A percentile compares a stretch with the other conserved stretches of the same genome.
These are phyloP conservation scores for Backusella tarrabulga DNA, from an alignment of 192 early-diverging fungal species.

Conservation along the genomic window DNA sequence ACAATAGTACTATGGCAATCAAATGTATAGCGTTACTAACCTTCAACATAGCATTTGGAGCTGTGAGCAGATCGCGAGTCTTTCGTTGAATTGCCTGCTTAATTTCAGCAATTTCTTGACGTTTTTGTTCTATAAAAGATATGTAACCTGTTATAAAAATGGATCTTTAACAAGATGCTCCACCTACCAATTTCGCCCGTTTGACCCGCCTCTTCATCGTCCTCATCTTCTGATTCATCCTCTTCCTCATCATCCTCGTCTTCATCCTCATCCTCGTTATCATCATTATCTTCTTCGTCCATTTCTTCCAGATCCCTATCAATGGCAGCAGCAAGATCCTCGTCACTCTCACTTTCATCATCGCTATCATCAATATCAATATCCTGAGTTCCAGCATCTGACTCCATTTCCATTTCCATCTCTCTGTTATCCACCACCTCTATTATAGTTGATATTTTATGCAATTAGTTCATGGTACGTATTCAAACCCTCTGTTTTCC, in stretches of 20 bases:
- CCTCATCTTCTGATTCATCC: conserved; percentile 49
- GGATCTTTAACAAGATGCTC: background rate
- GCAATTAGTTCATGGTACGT: background rate
- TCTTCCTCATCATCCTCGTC: conserved; percentile 52
- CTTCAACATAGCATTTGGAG: conserved; percentile 72
- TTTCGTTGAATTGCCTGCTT: conserved; percentile 57
- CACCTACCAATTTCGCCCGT: conserved; percentile 40
- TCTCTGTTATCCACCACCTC: conserved; percentile 38
- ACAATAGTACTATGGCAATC: background rate
- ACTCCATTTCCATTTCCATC: conserved; percentile 29
- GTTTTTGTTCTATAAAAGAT: conserved; percentile 32
- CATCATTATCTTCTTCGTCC: conserved; percentile 49
- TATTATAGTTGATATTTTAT: conserved; percentile 14
- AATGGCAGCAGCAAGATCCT: conserved; percentile 43
- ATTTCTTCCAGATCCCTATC: conserved; percentile 45
- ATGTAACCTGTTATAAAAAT: background rate
- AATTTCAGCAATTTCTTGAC: conserved; percentile 65
- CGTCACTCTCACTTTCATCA: conserved; percentile 41
- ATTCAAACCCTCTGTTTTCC: background rate
- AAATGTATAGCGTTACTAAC: conserved; percentile 36
- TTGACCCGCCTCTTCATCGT: conserved; percentile 38
- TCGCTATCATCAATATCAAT: conserved; percentile 46
- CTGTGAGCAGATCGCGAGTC: conserved; percentile 48
- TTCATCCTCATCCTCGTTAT: conserved; percentile 52
- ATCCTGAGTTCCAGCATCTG: conserved; percentile 35